Conservation (phyloP, 2,329 filamentous ascomycete species). For the Cryphonectria nitschkei region DNA sequence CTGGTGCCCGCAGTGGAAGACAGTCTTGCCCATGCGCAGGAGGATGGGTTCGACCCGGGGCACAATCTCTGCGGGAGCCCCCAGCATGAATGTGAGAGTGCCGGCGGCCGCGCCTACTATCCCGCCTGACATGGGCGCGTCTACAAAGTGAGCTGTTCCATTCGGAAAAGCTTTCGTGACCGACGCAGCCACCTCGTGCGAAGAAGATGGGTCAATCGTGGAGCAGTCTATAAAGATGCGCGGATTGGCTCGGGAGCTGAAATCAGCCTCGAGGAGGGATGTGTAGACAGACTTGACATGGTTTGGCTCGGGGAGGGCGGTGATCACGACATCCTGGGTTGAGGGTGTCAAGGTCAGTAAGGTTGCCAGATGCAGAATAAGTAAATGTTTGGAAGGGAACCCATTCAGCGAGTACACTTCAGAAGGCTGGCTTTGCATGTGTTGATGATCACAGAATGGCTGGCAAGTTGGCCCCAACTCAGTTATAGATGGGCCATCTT, state of each 20-base stretch:
- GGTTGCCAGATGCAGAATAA: not conserved
- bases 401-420: conserved; percentile 43
- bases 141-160: conserved; percentile 77
- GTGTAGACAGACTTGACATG: conserved; percentile 86
- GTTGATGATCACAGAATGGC: conserved; percentile 64
- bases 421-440: conserved; percentile 76
- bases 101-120: conserved; percentile 88
- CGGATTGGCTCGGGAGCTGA: conserved; percentile 54
- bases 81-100: conserved; percentile 95
- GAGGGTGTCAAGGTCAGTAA: conserved; percentile 26
- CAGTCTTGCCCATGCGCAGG: conserved; percentile 80
- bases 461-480: conserved; percentile 67
- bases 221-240: conserved; percentile 94
- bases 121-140: conserved; percentile 96
- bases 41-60: conserved; percentile 70
- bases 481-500: conserved; percentile 63
- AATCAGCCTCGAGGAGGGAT: conserved; percentile 67
- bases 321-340: conserved; percentile 78
- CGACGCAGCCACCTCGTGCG: conserved; percentile 72
- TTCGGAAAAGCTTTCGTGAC: conserved; percentile 59
- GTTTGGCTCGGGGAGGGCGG: conserved; percentile 84
- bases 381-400: not conserved
- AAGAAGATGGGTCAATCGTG: conserved; percentile 90
- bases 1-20: conserved; percentile 83
- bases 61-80: conserved; percentile 64